phyloP scores from a whole-genome alignment of 345 rosid species.

The Eucalyptus tenuipes region DNA sequence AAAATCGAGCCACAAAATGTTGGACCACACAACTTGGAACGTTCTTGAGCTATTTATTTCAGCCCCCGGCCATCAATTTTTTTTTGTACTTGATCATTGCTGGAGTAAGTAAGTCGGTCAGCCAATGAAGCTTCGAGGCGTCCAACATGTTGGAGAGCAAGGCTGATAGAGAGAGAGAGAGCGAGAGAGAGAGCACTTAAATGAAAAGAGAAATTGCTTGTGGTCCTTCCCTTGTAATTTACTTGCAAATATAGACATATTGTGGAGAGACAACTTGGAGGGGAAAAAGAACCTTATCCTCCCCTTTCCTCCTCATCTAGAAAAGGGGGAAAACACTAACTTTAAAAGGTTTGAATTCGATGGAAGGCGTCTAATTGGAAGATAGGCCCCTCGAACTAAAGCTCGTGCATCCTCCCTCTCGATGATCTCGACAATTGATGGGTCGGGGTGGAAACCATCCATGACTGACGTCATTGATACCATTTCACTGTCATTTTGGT shows the following conservation, averaged over 20 bases:
- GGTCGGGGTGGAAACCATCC: rapidly evolving
- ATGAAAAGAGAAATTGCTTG: not conserved
- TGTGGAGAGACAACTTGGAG: not conserved
- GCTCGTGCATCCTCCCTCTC: not conserved
- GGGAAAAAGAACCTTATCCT: not conserved
- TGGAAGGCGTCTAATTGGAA: not conserved
- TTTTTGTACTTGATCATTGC: not conserved
- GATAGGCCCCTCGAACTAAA: not conserved
- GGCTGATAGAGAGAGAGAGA: not conserved
- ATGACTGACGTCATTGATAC: rapidly evolving
- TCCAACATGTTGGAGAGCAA: not conserved
- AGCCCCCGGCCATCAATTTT: not conserved
- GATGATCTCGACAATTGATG: not conserved
- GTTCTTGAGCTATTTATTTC: not conserved
- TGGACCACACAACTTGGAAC: not conserved
- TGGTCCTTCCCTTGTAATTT: not conserved
- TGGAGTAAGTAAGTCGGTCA: not conserved
- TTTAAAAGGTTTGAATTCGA: not conserved
- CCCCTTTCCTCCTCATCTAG: not conserved
- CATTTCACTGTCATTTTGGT: not conserved
- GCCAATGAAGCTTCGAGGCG: not conserved
- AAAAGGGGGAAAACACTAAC: not conserved
- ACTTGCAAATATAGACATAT: not conserved
- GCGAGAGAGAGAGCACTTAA: not conserved
- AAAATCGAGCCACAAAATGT: not conserved